These are phyloP conservation scores for Lasiodiplodia gonubiensis DNA, from an alignment of 2,329 filamentous ascomycete species.

Conservation along the genomic window DNA sequence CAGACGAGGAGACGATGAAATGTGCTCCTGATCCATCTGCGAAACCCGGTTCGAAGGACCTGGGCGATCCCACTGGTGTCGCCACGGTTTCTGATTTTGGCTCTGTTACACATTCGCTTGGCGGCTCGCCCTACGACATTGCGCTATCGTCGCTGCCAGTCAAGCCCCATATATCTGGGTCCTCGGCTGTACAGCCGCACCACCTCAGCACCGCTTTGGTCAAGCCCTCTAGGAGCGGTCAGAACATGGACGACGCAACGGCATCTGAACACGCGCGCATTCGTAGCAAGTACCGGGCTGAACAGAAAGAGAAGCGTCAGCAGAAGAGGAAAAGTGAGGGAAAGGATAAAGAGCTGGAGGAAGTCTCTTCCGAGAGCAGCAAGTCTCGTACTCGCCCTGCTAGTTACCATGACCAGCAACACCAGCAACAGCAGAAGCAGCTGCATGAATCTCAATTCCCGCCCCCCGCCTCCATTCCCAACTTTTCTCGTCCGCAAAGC, in stretches of 20 bases:
- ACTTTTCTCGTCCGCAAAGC: slow-evolving; percentile 25
- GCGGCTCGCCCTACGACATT: slow-evolving; percentile 52
- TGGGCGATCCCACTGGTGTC: slow-evolving; percentile 33
- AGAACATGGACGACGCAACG: slow-evolving; percentile 43
- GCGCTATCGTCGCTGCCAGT: slow-evolving; percentile 35
- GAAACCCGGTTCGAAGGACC: neutral
- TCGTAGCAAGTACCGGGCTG: slow-evolving; percentile 43
- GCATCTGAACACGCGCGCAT: slow-evolving; percentile 44
- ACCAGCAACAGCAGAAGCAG: neutral
- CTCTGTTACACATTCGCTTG: slow-evolving; percentile 49
- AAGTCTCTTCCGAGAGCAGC: neutral
- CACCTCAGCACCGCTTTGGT: slow-evolving; percentile 39
- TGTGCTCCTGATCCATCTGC: neutral
- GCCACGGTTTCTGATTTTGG: slow-evolving; percentile 47
- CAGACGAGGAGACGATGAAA: neutral
- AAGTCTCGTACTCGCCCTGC: neutral
- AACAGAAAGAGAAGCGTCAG: neutral
- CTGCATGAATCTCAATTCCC: neutral
- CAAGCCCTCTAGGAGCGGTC: slow-evolving; percentile 36
- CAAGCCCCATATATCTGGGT: slow-evolving; percentile 32
- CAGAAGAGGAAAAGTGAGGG: neutral
- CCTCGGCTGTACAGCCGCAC: slow-evolving; percentile 42
- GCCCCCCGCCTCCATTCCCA: neutral
- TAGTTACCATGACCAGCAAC: neutral
- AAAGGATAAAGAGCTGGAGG: neutral